Evolutionary conservation across 352 stramenopile genomes (phyloP), one percentile per base, ranked within the genome.

Genomic region (Pythium periplocum): DNA sequence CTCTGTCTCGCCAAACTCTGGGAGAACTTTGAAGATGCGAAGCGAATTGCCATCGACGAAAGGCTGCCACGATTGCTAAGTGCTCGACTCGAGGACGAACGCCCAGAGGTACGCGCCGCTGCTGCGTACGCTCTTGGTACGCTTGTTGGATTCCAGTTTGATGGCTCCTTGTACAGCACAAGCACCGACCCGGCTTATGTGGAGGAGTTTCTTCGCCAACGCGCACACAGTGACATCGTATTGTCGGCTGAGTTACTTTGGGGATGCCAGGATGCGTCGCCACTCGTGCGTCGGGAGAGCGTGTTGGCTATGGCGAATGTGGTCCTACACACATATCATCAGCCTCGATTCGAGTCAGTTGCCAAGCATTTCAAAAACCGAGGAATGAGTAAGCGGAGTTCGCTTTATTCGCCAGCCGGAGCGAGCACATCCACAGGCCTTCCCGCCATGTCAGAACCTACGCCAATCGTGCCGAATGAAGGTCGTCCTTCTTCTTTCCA

Each of bases 1-100:
- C 65, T 99, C 30, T 98, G 94, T 57, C 57, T 99, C 8, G 95
- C 83, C 11, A 98, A 98, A 59, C 66, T 98, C n/a, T 94, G 83
- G 64, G 97, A 98, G 55, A 89, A 93, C 39, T 97, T 96, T 62
- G 69, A 90, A 43, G 69, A 87, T 53, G 85, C 75, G 9, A 98
- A 98, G 66, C 74, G 73, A 62, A 48, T 91, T 11, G 78, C 78
- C 17, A 90, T 97, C 48, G 79, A 92, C 51, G 69, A 95, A 38
- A 83, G 90, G 40, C 65, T 98, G 30, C 92, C 97, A 47, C 73
- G 80, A 10, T 67, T 91, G 11, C 55, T 98, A 17, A 81, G 89
- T 47, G 40, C 69, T 8, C 76, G 93, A 2, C 72, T 98, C 2
- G 62, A 75, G 9, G 89, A 98, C 57, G 73, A 92, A 37, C 74